Evolutionary conservation across 2,329 filamentous ascomycete genomes (phyloP).

Genomic region (Thermomyces lanuginosus): DNA sequence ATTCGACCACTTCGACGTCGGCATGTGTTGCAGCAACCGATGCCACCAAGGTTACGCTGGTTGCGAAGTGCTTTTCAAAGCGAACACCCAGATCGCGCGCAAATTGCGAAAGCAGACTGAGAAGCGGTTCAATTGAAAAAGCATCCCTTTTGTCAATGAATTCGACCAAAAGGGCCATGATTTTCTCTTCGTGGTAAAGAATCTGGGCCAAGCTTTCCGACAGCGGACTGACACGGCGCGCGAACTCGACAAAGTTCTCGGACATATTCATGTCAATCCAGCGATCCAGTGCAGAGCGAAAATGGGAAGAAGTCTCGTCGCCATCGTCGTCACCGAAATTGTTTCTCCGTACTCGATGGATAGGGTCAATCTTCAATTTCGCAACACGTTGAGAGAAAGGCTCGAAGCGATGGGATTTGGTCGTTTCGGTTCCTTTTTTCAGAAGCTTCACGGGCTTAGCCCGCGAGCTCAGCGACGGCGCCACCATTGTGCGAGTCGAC

Average conservation of each 20-base stretch:
- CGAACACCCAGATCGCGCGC: slow-evolving; percentile 78
- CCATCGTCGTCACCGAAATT: slow-evolving; percentile 68
- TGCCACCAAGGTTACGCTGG: slow-evolving; percentile 57
- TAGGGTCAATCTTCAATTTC: slow-evolving; percentile 82
- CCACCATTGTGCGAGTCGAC: slow-evolving; percentile 22
- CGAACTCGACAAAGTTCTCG: slow-evolving; percentile 61
- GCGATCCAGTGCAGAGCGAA: slow-evolving; percentile 64
- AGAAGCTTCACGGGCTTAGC: slow-evolving; percentile 49
- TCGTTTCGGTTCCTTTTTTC: slow-evolving; percentile 55
- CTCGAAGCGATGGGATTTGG: slow-evolving; percentile 78
- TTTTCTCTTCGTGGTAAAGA: slow-evolving; percentile 72
- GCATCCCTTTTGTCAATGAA: slow-evolving; percentile 65
- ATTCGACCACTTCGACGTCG: slow-evolving; percentile 83
- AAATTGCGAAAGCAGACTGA: slow-evolving; percentile 80
- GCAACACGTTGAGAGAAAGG: slow-evolving; percentile 80
- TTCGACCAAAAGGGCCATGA: slow-evolving; percentile 59
- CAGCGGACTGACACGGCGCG: slow-evolving; percentile 55
- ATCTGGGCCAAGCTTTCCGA: slow-evolving; percentile 87
- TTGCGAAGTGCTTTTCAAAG: slow-evolving; percentile 78
- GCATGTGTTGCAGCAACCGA: slow-evolving; percentile 61
- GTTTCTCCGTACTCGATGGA: slow-evolving; percentile 68
- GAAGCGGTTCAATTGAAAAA: slow-evolving; percentile 66
- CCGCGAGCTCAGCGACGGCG: slow-evolving; percentile 48
- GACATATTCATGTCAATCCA: slow-evolving; percentile 89
- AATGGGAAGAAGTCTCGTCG: slow-evolving; percentile 67